Evolutionary conservation across 179 eudicot genomes (phyloP).

Genomic region (Silene vulgaris): DNA sequence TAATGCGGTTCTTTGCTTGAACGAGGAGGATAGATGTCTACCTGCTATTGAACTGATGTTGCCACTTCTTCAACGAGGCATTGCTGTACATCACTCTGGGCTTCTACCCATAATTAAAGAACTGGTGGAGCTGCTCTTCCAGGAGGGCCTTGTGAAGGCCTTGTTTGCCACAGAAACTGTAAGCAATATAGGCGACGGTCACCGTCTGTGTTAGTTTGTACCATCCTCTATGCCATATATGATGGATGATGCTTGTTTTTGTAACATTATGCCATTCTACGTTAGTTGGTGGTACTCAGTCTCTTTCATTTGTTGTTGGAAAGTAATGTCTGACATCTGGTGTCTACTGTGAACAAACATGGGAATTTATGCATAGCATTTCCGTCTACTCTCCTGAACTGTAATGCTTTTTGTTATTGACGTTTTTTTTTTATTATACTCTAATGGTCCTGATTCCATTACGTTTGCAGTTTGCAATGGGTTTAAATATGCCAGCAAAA

Average conservation of each 20-base stretch:
- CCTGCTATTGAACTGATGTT: constrained; percentile 96
- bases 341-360: background rate
- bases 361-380: background rate
- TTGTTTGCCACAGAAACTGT: constrained; percentile 99
- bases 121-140: constrained; percentile 94
- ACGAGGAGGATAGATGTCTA: constrained; percentile 81
- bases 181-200: constrained; percentile 21
- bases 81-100: constrained; percentile 99
- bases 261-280: background rate
- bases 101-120: constrained; percentile 94
- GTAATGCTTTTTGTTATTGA: background rate
- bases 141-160: constrained; percentile 97
- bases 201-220: background rate
- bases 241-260: background rate
- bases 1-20: constrained; percentile 78
- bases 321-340: background rate
- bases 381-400: background rate
- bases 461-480: constrained; percentile 87
- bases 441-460: constrained; percentile 9
- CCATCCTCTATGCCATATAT: background rate
- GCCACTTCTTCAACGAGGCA: constrained; percentile 92
- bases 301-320: constrained; percentile 1
- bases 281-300: background rate
- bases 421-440: background rate
- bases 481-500: constrained; percentile 98